These are phyloP conservation scores for Wallacemonas collosoma DNA, from an alignment of 208 protist genomes.

Conservation along the genomic window DNA sequence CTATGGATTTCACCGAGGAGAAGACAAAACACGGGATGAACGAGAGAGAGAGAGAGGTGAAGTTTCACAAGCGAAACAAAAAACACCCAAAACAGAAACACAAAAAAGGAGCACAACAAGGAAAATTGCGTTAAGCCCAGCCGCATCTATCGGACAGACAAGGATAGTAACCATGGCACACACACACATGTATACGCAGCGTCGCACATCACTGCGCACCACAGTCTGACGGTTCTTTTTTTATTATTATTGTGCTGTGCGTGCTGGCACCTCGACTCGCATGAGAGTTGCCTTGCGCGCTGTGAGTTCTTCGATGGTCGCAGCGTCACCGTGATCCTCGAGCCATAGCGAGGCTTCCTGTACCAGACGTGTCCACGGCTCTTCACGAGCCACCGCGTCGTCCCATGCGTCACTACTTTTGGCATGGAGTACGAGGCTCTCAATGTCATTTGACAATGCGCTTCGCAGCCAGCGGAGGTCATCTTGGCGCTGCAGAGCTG, in stretches of 20 bases:
- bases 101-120: conserved; percentile 1
- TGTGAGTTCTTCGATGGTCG: conserved; percentile 38
- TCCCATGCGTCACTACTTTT: conserved; percentile 53
- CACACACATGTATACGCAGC: conserved; percentile 4
- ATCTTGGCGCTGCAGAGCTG: conserved; percentile 48
- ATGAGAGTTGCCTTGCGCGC: conserved; percentile 1
- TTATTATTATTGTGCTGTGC: background rate
- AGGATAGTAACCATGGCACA: background rate
- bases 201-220: background rate
- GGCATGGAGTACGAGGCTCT: conserved; percentile 49
- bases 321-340: conserved; percentile 45
- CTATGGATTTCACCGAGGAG: too few relatives aligned
- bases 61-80: too few relatives aligned
- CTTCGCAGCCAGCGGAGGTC: conserved; percentile 47
- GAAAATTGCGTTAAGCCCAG: background rate
- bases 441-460: conserved; percentile 67
- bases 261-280: background rate
- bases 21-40: too few relatives aligned
- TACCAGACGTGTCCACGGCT: conserved; percentile 43
- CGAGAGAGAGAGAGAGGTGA: too few relatives aligned
- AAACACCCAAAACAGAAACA: too few relatives aligned
- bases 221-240: background rate
- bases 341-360: conserved; percentile 51
- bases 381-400: background rate
- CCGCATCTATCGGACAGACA: too few relatives aligned